Base-by-base conservation (phyloP, 805 yeast species). In the Maudiozyma bulderi region DNA sequence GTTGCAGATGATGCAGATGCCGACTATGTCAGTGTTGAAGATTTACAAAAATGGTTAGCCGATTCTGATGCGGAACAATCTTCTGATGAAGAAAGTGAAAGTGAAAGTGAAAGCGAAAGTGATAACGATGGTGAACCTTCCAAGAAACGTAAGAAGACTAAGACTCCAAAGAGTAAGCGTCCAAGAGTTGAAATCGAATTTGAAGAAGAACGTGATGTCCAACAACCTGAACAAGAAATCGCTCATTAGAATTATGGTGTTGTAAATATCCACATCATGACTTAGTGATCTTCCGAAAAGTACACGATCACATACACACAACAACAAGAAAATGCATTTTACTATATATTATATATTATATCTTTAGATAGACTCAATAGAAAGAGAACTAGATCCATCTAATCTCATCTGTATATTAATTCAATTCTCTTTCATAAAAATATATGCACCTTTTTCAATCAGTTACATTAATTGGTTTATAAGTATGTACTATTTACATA, bases 1-100 rank as follows among this genome's bases (percentile, higher is more conserved):
- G 96, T 88, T 47, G 89, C 82, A 57, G 96, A 82, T 53, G 96
- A 86, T 46, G 96, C 86, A 49, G 95, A 84, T 26, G 95, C 84
- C 52, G 89, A 88, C 56, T 70, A 87, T 58, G 96, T 88, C 29
- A 97, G 93, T 62, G 78, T 91, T 72, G 97, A 90, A 71, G 96
- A 91, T 59, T 72, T 90, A 55, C 93, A 90, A 68, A 82, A 80
- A 67, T 91, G 97, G 97, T 72, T 85, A 47, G 86, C 67, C 43
- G 83, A 78, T 33, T 66, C 73, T 40, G 81, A 69, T 37, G 61
- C 58, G 6, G 69, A 62, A 40, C 63, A 55, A 43, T 57, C 58
- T 9, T 64, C 60, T 10, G 57, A 59, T 35, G 64, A 70, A n/a
- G 59, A 59, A 39, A 65, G 62, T 44, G 53, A 50, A 7, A 44